Evolutionary conservation across 768 basidiomycete genomes (phyloP), one percentile per base, ranked within the genome.

Genomic region (Rhodotorula paludigena): DNA sequence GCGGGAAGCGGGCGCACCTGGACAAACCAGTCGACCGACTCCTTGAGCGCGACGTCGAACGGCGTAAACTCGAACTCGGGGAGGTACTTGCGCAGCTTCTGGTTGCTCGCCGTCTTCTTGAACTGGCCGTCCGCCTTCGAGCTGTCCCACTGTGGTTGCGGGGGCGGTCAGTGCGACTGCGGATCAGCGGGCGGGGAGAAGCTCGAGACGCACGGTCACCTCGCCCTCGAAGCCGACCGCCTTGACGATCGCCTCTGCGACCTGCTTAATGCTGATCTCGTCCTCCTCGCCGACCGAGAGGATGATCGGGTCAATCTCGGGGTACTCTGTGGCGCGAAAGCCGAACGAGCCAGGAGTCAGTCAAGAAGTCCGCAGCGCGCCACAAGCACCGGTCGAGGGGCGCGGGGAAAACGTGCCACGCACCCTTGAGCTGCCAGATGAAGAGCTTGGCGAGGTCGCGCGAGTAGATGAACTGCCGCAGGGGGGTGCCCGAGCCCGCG

Each of bases 391-490:
- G 35, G 23, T 16, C 8, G 7, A 6, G 28, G 35, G 36, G 1
- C 25, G 33, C 16, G 44, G 9, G 21, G 57, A 16, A 21, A 23
- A 51, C 35, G n/a, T 14, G 28, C 10, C 28, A 49, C 60, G 52
- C 52, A 61, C 60, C 61, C 55, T 65, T 65, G 55, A 73, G 60
- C 82, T 86, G 85, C 91, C 90, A 92, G 76, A 96, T 88, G 82
- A 96, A 94, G 63, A 94, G 82, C 78, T 90, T 94, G 51, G 92
- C 93, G 56, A 97, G 86, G 79, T 98, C 92, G 56, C 85, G 82
- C n/a, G 93, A 96, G 80, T 92, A 97, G 79, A 96, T 93, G 78
- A 97, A 97, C 78, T 97, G 93, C n/a, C 93, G 85, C 42, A 96
- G 83, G 12, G 93, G 93, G 73, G 88, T 90, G 41, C 93, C 93